Evolutionary conservation across 2,329 filamentous ascomycete genomes (phyloP), one percentile per base, ranked within the genome.

Genomic region (Tricladium varicosporioides): DNA sequence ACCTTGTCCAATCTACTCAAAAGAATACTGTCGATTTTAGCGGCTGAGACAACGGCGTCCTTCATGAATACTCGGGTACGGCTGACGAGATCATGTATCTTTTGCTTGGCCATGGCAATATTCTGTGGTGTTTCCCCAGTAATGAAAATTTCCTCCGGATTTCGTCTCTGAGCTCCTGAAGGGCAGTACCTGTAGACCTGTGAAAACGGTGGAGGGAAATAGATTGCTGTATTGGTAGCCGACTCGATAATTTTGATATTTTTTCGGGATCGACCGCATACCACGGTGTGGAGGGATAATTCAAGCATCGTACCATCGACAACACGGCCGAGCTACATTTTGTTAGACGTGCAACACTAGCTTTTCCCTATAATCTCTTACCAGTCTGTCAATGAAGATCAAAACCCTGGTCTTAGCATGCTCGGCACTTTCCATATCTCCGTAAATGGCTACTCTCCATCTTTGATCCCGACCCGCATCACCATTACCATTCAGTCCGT

Each of bases 211-310:
- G 92, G 92, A 27, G 94, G 94, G 70, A 99, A 97, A 76, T 99
- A 99, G 67, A 99, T 97, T 62, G 94, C 93, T 8, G 94, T 97
- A 67, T 92, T 91, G 13, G 94, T 97, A 27, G 89, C 86, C 13
- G 94, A 96, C 74, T 99, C 94, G 69, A 99, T 97, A 67, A 94
- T 78, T 78, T 97, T 97, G 77, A 99, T 96, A 72, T 97, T 97
- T 78, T 96, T 96, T 65, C 94, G 85, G 65, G 92, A 93, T 49
- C 94, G 89, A 49, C 94, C 94, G 72, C 92, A 97, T 50, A 97
- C 86, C 54, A 97, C 81, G 57, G 92, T 94, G 72, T 99, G 94
- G 71, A 96, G 83, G 22, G 91, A 90, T 50, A 93, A 77, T 65
- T 97, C 92, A 58, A 96, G 80, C 69, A 89, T 89, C 68, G 92